These are phyloP conservation scores for Periconia sp. DNA, from an alignment of 2,329 filamentous ascomycete genomes.

Conservation along the genomic window DNA sequence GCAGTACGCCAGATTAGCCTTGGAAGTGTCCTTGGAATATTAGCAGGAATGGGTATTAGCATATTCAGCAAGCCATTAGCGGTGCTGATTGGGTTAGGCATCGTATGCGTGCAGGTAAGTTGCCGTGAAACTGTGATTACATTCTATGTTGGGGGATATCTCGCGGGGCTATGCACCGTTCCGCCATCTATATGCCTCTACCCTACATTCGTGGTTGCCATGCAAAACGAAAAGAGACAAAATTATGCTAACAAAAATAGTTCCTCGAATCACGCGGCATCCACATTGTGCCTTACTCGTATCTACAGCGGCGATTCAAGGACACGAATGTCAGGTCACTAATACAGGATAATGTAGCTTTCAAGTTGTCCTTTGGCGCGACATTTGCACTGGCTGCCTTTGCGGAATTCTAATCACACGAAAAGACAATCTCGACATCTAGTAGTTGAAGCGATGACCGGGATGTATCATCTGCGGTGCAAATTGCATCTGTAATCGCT, in stretches of 20 bases:
- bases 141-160: neutral
- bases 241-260: conserved; percentile 38
- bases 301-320: conserved; percentile 58
- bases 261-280: conserved; percentile 60
- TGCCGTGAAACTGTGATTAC: too few relatives aligned
- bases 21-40: conserved; percentile 52
- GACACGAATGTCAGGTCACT: conserved; percentile 57
- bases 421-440: conserved; percentile 6
- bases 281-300: conserved; percentile 56
- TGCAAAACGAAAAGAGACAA: conserved; percentile 5
- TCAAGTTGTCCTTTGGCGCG: conserved; percentile 72
- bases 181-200: neutral
- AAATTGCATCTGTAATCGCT: conserved; percentile 44
- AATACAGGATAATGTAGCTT: conserved; percentile 65
- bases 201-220: too few relatives aligned
- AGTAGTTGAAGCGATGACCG: conserved; percentile 30
- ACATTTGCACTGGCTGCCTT: conserved; percentile 76
- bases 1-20: conserved; percentile 53
- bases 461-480: conserved; percentile 38
- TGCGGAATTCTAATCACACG: conserved; percentile 55
- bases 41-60: conserved; percentile 67
- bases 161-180: neutral
- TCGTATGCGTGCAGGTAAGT: conserved; percentile 68
- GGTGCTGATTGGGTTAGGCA: conserved; percentile 68
- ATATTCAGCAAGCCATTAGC: conserved; percentile 75